Conservation (phyloP, 257 asterid genomes). For the Salvia splendens region DNA sequence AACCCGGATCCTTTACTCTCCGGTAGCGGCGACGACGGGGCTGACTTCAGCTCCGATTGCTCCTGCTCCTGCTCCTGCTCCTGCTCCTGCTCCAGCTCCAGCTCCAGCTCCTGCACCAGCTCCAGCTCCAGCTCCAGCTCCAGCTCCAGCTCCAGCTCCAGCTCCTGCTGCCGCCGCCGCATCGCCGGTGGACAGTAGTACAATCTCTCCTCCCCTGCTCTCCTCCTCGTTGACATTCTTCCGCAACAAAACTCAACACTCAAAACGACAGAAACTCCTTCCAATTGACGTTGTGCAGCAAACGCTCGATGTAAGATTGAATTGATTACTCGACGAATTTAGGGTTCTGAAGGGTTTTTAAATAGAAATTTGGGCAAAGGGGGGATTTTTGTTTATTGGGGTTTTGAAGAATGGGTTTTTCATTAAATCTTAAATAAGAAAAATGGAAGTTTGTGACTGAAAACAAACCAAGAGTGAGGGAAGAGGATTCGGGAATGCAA, state of each 20-base stretch:
- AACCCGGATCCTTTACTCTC: constrained; percentile 37
- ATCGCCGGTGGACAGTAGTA: constrained; percentile 87
- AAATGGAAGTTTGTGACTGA: constrained; percentile 28
- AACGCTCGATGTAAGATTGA: background rate
- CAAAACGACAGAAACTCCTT: constrained; percentile 2
- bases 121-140: constrained; percentile 30
- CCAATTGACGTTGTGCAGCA: constrained; percentile 10
- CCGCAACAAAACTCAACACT: constrained; percentile 19
- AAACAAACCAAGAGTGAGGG: background rate
- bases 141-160: constrained; percentile 36
- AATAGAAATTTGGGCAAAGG: constrained; percentile 1
- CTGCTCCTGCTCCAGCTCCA: constrained; percentile 35
- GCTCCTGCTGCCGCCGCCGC: constrained; percentile 47
- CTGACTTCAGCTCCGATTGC: constrained; percentile 39
- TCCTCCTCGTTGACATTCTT: constrained; percentile 53
- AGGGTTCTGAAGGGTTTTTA: constrained; percentile 29
- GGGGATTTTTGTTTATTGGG: constrained; percentile 28
- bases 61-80: constrained; percentile 32
- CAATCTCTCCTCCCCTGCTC: constrained; percentile 60
- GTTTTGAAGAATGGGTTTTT: constrained; percentile 39
- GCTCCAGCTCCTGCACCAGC: constrained; percentile 33
- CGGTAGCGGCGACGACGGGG: constrained; percentile 32
- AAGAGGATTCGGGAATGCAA: too few species aligned
- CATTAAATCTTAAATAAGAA: constrained; percentile 16
- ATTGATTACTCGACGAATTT: constrained; percentile 7